These are phyloP conservation scores for Tagetes patula DNA, from an alignment of 129 eudicot genomes.

Conservation along the genomic window DNA sequence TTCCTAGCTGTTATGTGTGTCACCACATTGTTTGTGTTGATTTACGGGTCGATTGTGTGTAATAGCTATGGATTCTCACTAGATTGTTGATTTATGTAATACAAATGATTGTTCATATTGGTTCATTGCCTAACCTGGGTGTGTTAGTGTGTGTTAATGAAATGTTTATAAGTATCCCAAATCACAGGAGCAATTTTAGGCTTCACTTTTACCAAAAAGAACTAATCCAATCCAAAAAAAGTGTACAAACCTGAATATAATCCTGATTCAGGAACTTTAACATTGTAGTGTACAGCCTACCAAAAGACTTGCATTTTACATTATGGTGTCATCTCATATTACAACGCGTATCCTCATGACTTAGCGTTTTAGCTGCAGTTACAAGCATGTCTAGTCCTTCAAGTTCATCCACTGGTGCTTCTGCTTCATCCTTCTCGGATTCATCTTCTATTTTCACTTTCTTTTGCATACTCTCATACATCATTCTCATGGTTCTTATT, in stretches of 20 bases:
- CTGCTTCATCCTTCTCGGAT: constrained; percentile 4
- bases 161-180: background rate
- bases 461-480: constrained; percentile 37
- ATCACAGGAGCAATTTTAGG: background rate
- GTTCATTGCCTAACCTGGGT: background rate
- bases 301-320: constrained; percentile 20
- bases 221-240: constrained; percentile 2
- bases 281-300: constrained; percentile 17
- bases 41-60: background rate
- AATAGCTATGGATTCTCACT: background rate
- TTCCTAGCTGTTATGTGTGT: background rate
- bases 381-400: constrained; percentile 83
- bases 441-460: constrained; percentile 35
- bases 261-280: background rate
- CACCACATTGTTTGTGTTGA: background rate
- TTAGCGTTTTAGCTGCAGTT: constrained; percentile 61
- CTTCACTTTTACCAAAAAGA: constrained; percentile 7
- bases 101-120: background rate
- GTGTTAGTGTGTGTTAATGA: background rate
- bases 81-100: background rate
- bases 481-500: constrained; percentile 42
- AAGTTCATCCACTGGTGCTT: constrained; percentile 28
- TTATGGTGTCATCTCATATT: constrained; percentile 20
- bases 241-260: constrained; percentile 10
- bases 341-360: constrained; percentile 31